Evolutionary conservation across 1,139 yeast genomes (phyloP).

Genomic region (Yamadazyma mexicana): DNA sequence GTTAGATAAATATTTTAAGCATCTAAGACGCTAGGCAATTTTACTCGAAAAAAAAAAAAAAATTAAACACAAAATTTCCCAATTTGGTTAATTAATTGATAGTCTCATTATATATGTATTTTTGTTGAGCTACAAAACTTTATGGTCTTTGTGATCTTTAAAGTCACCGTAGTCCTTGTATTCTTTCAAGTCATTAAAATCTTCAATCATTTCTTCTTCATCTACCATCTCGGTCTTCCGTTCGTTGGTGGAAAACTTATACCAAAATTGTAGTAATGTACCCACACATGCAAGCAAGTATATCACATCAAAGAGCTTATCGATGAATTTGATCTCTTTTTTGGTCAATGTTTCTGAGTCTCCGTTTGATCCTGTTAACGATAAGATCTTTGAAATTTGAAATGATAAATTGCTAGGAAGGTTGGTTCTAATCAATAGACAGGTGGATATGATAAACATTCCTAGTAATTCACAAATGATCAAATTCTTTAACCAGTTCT

Average conservation of each 20-base stretch:
- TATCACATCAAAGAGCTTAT: constrained; percentile 77
- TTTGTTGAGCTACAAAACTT: not conserved
- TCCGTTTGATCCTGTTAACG: constrained; percentile 36
- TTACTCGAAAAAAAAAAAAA: not conserved
- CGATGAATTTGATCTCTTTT: constrained; percentile 61
- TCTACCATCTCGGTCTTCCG: constrained; percentile 31
- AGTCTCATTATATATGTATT: not conserved
- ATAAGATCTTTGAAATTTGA: constrained; percentile 47
- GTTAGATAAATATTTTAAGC: no score
- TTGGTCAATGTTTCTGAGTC: constrained; percentile 19
- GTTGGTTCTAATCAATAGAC: constrained; percentile 72
- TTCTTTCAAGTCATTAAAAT: not conserved
- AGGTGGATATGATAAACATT: constrained; percentile 77
- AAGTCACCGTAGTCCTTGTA: no score
- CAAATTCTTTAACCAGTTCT: constrained; percentile 44
- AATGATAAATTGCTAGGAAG: constrained; percentile 61
- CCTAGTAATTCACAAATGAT: constrained; percentile 73
- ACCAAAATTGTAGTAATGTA: constrained; percentile 48
- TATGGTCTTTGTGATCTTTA: constrained; percentile 5
- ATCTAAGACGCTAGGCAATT: not conserved
- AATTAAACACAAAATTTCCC: no score
- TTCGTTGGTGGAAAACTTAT: constrained; percentile 15
- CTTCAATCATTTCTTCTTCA: constrained; percentile 20
- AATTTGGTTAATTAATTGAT: not conserved
- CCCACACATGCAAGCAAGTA: constrained; percentile 58